Evolutionary conservation across 768 basidiomycete species (phyloP), one percentile per base, ranked within the genome.

Genomic region (Serendipita sp.): DNA sequence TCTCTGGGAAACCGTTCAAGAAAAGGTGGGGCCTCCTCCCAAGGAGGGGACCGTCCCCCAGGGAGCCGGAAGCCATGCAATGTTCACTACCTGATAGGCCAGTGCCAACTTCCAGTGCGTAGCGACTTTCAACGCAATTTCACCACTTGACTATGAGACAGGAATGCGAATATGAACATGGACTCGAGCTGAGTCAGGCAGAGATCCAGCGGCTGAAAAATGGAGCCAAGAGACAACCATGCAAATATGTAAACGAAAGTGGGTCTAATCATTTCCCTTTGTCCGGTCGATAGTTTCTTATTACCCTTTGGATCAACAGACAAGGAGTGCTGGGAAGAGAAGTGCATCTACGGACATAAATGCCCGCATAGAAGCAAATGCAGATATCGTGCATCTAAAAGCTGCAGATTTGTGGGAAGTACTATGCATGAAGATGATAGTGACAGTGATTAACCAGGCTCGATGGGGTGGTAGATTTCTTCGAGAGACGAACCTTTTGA

Each of bases 341-440:
- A 60, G 11, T 60, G 56, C 18, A 60, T 60, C 8, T 60, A 60
- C 32, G 56, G 56, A n/a, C 56, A 60, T 34, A 36, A 60, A 60
- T 60, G 56, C n/a, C 56, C 56, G 13, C 18, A 35, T 4, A 30
- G 56, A 38, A 23, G 10, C 4, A 4, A 34, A 8, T 60, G 56
- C 56, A 60, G 8, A 10, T 60, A 34, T 18, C n/a, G 4, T n/a
- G 18, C 56, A 34, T n/a, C 8, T 11, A 60, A 60, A 30, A 60
- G 10, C 10, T 60, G 56, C 56, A 60, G 35, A 35, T 60, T 60
- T n/a, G 18, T 34, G 4, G 56, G 56, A 8, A 32, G 35, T 23
- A 35, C 10, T 28, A 60, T 60, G 56, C 56, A 60, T 51, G 8
- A 51, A 8, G n/a, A 51, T 8, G n/a, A 18, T n/a, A n/a, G 23